Percentiles rank a stretch among this genome's conserved stretches.
phyloP scores from a whole-genome alignment of 2,329 filamentous ascomycete genomes.

The Achaetomium macrosporum region DNA sequence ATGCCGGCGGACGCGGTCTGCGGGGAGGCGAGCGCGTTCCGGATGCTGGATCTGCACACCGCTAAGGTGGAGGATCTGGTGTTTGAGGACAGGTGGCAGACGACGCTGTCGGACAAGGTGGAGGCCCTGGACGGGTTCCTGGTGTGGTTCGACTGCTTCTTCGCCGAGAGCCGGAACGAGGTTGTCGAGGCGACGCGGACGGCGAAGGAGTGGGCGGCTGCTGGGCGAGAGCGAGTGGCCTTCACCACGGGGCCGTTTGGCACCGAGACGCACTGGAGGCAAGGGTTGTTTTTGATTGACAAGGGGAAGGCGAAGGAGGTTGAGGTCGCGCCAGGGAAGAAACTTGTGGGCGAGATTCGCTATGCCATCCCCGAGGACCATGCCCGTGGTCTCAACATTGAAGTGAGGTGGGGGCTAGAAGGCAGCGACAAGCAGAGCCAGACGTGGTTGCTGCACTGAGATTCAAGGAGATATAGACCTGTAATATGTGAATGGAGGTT shows the following conservation, averaged over 20 bases:
- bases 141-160: conserved; percentile 94
- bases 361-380: conserved; percentile 66
- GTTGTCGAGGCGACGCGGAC: conserved; percentile 48
- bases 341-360: conserved; percentile 60
- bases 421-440: conserved; percentile 37
- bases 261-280: conserved; percentile 84
- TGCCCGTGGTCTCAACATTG: conserved; percentile 61
- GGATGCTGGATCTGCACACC: conserved; percentile 70
- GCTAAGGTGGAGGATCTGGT: conserved; percentile 65
- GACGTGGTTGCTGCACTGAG: conserved; percentile 46
- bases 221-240: conserved; percentile 56
- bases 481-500: background rate
- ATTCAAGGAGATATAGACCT: background rate
- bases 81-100: conserved; percentile 65
- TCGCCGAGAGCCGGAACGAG: conserved; percentile 56
- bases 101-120: conserved; percentile 51
- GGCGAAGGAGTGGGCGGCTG: conserved; percentile 56
- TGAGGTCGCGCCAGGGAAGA: conserved; percentile 46
- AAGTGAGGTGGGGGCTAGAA: conserved; percentile 53
- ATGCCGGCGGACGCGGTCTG: conserved; percentile 57
- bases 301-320: conserved; percentile 40
- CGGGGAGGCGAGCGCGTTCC: conserved; percentile 59
- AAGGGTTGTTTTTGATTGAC: conserved; percentile 69
- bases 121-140: conserved; percentile 76
- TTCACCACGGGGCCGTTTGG: conserved; percentile 82